Percentiles rank a stretch among this genome's conserved stretches.
These are phyloP conservation scores for Auricularia heimuer DNA, from an alignment of 768 basidiomycete genomes.

Conservation along the genomic window DNA sequence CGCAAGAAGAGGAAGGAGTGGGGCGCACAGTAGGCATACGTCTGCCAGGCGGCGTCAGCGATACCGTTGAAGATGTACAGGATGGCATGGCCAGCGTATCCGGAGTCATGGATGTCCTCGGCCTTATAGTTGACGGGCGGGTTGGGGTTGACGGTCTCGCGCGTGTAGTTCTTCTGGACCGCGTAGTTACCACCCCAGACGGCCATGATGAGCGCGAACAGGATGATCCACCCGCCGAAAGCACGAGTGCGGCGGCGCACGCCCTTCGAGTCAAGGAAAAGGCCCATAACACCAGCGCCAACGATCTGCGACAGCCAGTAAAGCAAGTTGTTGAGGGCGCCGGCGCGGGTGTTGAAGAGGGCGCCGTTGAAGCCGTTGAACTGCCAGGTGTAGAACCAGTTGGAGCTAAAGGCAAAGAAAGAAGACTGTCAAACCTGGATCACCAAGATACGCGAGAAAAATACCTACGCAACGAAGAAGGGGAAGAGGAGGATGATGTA, in stretches of 20 bases:
- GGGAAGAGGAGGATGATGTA: slow-evolving; percentile 71
- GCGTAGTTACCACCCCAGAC: slow-evolving; percentile 65
- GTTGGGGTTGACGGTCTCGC: slow-evolving; percentile 21
- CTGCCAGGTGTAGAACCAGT: slow-evolving; percentile 70
- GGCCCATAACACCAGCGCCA: slow-evolving; percentile 62
- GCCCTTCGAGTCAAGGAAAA: slow-evolving; percentile 48
- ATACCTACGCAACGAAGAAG: slow-evolving; percentile 47
- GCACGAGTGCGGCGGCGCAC: slow-evolving; percentile 60
- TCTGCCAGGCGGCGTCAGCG: slow-evolving; percentile 81
- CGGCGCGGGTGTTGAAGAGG: slow-evolving; percentile 69
- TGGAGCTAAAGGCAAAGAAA: neutral
- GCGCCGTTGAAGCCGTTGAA: slow-evolving; percentile 72
- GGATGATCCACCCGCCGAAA: slow-evolving; percentile 54
- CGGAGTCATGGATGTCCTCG: slow-evolving; percentile 49
- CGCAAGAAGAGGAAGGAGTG: neutral
- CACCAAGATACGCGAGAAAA: no score
- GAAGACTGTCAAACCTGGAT: neutral
- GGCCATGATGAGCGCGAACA: slow-evolving; percentile 54
- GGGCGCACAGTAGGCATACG: slow-evolving; percentile 50
- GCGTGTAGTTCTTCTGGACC: slow-evolving; percentile 42
- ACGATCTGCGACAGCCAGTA: slow-evolving; percentile 77
- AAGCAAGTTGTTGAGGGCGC: slow-evolving; percentile 64
- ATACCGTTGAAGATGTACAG: slow-evolving; percentile 67
- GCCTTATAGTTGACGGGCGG: slow-evolving; percentile 24
- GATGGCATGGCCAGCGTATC: slow-evolving; percentile 45